A percentile compares a stretch with the other conserved stretches of the same genome.
Evolutionary conservation across 129 eudicot genomes (phyloP).

Genomic region (Lactuca saligna): DNA sequence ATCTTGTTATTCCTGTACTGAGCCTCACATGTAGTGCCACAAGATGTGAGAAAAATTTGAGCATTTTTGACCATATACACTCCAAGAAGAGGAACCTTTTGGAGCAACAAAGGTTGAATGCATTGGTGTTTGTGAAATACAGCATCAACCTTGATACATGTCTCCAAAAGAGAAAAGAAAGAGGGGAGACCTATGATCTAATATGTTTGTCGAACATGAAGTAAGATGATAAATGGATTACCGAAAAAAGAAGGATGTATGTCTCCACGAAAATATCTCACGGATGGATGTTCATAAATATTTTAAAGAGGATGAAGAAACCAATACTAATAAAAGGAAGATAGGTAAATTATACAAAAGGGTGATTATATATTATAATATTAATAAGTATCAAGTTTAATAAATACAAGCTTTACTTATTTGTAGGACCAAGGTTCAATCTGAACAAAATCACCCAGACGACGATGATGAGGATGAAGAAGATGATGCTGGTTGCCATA

Average conservation of each 20-base stretch:
- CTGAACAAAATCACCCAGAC: no score
- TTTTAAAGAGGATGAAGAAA: not conserved
- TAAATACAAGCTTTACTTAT: no score
- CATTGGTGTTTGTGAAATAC: not conserved
- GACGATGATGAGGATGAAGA: no score
- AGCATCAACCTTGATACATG: not conserved
- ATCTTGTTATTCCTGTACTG: not conserved
- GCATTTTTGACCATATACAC: not conserved
- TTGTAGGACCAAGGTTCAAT: no score
- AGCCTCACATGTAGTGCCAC: not conserved
- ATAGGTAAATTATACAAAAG: not conserved
- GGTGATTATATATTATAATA: no score
- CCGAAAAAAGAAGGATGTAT: not conserved
- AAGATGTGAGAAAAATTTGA: not conserved
- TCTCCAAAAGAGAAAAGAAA: not conserved
- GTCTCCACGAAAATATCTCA: not conserved
- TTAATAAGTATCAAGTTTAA: no score
- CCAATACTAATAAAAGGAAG: not conserved
- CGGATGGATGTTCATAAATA: not conserved
- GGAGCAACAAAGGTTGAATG: not conserved
- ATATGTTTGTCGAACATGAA: not conserved
- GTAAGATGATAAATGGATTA: not conserved
- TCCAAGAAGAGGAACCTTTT: not conserved
- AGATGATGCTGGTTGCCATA: no score
- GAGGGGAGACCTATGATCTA: not conserved